Conservation (phyloP, 192 early-diverging fungal genomes). For the Backusella morwellensis region DNA sequence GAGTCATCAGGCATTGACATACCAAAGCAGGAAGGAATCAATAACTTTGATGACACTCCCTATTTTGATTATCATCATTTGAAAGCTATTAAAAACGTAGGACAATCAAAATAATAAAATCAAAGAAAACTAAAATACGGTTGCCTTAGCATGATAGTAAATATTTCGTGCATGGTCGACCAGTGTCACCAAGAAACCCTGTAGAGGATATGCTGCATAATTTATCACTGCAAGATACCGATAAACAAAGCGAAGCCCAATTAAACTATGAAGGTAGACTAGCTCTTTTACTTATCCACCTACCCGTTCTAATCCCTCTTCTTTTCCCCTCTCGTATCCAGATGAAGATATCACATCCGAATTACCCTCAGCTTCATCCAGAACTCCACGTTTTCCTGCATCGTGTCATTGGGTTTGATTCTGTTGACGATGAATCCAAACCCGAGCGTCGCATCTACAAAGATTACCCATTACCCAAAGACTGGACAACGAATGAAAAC, state of each 20-base stretch:
- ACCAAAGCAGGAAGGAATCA: too few species aligned
- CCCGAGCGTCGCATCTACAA: slow-evolving; percentile 77
- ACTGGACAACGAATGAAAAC: slow-evolving; percentile 59
- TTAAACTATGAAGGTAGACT: too few species aligned
- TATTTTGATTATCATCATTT: slow-evolving; percentile 33
- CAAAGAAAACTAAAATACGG: too few species aligned
- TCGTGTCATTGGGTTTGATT: slow-evolving; percentile 91
- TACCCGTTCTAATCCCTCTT: too few species aligned
- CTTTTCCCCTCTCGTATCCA: too few species aligned
- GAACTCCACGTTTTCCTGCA: slow-evolving; percentile 87
- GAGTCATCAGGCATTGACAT: too few species aligned
- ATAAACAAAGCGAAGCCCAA: too few species aligned
- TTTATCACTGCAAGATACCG: background rate
- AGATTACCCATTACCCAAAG: slow-evolving; percentile 70
- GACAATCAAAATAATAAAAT: background rate
- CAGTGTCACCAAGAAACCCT: background rate
- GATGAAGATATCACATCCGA: too few species aligned
- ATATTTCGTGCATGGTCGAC: slow-evolving; percentile 5
- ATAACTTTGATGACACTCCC: slow-evolving; percentile 13
- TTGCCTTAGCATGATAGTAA: slow-evolving; percentile 15
- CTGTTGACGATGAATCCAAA: slow-evolving; percentile 94
- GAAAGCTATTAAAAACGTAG: slow-evolving; percentile 28
- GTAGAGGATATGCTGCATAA: too few species aligned
- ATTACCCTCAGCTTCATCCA: slow-evolving; percentile 70
- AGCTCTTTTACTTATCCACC: too few species aligned